Percentiles rank a stretch among this genome's conserved stretches.
phyloP scores from a whole-genome alignment of 768 basidiomycete species.

The Serendipita sp. region DNA sequence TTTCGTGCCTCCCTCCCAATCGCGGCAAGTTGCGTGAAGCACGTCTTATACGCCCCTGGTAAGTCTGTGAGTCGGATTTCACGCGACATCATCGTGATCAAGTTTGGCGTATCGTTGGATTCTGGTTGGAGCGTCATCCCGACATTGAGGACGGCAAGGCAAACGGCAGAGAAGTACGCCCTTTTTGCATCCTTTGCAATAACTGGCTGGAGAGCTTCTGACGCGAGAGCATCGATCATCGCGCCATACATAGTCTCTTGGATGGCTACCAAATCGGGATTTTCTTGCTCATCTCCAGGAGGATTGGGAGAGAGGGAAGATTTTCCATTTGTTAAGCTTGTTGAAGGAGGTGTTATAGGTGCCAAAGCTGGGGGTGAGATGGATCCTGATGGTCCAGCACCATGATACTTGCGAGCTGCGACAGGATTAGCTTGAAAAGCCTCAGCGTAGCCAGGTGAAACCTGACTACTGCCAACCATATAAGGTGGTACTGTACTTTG shows the following conservation, averaged over 20 bases:
- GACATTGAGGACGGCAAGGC: conserved; percentile 57
- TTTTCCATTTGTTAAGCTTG: not conserved
- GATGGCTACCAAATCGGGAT: conserved; percentile 58
- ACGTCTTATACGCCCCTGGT: conserved; percentile 44
- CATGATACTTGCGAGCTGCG: not conserved
- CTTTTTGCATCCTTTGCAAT: conserved; percentile 47
- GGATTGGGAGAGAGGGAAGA: not conserved
- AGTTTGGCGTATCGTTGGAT: conserved; percentile 32
- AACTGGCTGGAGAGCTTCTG: conserved; percentile 36
- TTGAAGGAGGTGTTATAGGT: not conserved
- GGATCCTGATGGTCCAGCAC: not conserved
- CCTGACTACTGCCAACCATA: not conserved
- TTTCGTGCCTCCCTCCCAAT: conserved; percentile 37
- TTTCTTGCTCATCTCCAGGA: conserved; percentile 15
- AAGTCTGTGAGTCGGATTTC: conserved; percentile 43
- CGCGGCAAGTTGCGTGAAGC: conserved; percentile 46
- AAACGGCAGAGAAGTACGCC: conserved; percentile 67
- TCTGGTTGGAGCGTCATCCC: conserved; percentile 31
- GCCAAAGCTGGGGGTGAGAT: not conserved
- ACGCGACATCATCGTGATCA: conserved; percentile 28
- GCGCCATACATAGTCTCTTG: conserved; percentile 78
- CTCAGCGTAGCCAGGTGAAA: not conserved
- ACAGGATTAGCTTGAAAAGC: conserved; percentile 5
- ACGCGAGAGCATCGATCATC: conserved; percentile 52
- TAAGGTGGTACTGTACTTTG: no score